Conservation (phyloP, 345 rosid species). For the Reutealis trisperma region DNA sequence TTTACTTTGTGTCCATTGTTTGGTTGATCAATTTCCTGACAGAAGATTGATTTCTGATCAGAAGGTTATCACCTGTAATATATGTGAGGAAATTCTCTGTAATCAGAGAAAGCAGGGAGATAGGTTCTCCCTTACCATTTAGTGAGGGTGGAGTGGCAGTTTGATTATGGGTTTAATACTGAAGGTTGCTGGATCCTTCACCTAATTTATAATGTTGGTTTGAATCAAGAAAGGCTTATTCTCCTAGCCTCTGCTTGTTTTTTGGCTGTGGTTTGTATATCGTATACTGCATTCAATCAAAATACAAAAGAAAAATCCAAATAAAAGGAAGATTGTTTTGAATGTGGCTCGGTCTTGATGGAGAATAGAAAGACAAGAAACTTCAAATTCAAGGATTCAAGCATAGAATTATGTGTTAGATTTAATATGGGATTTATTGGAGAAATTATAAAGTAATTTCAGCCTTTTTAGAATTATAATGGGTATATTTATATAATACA, state of each 20-base stretch:
- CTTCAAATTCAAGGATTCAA: too few relatives aligned
- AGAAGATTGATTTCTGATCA: conserved; percentile 12
- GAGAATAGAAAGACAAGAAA: too few relatives aligned
- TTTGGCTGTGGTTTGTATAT: conserved; percentile 22
- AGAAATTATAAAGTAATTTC: too few relatives aligned
- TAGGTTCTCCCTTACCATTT: conserved; percentile 27
- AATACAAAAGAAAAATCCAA: neutral
- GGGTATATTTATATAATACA: too few relatives aligned
- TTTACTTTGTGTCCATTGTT: neutral
- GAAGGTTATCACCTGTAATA: neutral
- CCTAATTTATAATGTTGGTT: neutral
- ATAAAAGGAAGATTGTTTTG: neutral
- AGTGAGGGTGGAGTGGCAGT: conserved; percentile 11
- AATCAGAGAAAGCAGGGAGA: conserved; percentile 26
- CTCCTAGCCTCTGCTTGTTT: conserved; percentile 17
- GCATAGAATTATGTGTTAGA: too few relatives aligned
- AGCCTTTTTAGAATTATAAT: too few relatives aligned
- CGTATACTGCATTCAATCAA: conserved; percentile 4
- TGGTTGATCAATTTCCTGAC: conserved; percentile 9
- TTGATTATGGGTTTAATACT: conserved; percentile 5
- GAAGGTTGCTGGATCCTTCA: conserved; percentile 11
- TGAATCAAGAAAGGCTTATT: conserved; percentile 17
- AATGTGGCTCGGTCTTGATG: too few relatives aligned
- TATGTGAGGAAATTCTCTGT: neutral
- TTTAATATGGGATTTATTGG: too few relatives aligned